Conservation (phyloP, 371 early-diverging fungal genomes). For the Parasitella parasitica region DNA sequence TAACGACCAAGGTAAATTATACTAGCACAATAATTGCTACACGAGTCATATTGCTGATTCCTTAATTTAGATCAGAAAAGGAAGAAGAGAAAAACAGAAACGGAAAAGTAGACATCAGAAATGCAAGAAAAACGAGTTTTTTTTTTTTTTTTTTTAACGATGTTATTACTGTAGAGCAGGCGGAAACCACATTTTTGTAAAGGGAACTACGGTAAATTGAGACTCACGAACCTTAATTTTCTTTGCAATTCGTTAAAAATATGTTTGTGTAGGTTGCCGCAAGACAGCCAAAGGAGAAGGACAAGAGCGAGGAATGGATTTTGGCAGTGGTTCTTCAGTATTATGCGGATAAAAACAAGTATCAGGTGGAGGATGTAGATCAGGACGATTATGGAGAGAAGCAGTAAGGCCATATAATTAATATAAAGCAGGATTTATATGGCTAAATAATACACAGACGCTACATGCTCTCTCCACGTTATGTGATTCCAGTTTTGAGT, state of each 20-base stretch:
- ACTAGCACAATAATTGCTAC: not conserved
- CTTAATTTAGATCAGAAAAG: conserved; percentile 46
- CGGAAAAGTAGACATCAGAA: conserved; percentile 38
- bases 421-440: not conserved
- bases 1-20: conserved; percentile 34
- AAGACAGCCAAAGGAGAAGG: conserved; percentile 56
- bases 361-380: conserved; percentile 77
- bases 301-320: conserved; percentile 75
- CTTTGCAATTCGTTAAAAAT: not conserved
- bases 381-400: conserved; percentile 62
- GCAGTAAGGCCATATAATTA: conserved; percentile 43
- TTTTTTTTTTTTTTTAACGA: not conserved
- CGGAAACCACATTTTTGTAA: conserved; percentile 32
- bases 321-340: conserved; percentile 66
- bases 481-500: conserved; percentile 61
- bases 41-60: conserved; percentile 6
- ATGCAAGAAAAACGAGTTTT: conserved; percentile 20
- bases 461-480: conserved; percentile 58
- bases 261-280: conserved; percentile 53
- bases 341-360: conserved; percentile 64
- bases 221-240: not conserved
- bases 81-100: conserved; percentile 67
- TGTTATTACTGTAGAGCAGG: not conserved
- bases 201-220: conserved; percentile 36
- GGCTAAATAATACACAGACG: conserved; percentile 38